Conservation (phyloP, 139 green algal species). For the Chlamydomonas asymmetrica region DNA sequence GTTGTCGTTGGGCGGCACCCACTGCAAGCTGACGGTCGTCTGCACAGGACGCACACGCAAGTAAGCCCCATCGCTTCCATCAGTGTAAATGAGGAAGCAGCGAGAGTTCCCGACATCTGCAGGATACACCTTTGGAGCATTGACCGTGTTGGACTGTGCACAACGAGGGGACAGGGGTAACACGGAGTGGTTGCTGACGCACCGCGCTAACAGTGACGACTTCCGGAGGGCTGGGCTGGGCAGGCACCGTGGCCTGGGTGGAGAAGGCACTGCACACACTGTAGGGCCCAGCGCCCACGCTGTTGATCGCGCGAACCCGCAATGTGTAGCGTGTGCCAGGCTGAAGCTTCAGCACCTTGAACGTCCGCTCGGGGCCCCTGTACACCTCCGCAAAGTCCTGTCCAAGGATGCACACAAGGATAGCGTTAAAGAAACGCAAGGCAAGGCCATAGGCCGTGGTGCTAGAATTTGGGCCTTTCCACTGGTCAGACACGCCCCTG, state of each 20-base stretch:
- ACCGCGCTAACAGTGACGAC: slow-evolving; percentile 14
- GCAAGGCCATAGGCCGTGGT: too few relatives aligned
- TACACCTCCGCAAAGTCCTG: slow-evolving; percentile 62
- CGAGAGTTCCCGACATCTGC: too few relatives aligned
- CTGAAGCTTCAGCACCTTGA: slow-evolving; percentile 48
- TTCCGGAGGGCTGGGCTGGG: slow-evolving; percentile 34
- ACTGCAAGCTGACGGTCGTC: slow-evolving; percentile 43
- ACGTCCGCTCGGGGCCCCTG: slow-evolving; percentile 48
- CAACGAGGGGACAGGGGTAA: too few relatives aligned
- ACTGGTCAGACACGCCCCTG: too few relatives aligned
- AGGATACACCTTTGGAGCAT: too few relatives aligned
- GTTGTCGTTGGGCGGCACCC: slow-evolving; percentile 49
- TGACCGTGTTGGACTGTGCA: too few relatives aligned
- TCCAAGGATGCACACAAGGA: neutral
- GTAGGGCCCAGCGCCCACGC: slow-evolving; percentile 52
- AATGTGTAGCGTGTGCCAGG: slow-evolving; percentile 53
- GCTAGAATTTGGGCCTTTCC: too few relatives aligned
- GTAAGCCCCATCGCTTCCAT: neutral
- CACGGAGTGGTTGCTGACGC: too few relatives aligned
- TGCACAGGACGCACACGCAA: slow-evolving; percentile 14
- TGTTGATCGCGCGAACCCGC: slow-evolving; percentile 50
- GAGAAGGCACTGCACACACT: slow-evolving; percentile 55
- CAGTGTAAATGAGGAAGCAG: too few relatives aligned
- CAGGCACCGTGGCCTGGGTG: slow-evolving; percentile 68
- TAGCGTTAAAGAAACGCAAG: too few relatives aligned